phyloP scores from a whole-genome alignment of 106 monocot genomes.

The Apostasia ramifera region DNA sequence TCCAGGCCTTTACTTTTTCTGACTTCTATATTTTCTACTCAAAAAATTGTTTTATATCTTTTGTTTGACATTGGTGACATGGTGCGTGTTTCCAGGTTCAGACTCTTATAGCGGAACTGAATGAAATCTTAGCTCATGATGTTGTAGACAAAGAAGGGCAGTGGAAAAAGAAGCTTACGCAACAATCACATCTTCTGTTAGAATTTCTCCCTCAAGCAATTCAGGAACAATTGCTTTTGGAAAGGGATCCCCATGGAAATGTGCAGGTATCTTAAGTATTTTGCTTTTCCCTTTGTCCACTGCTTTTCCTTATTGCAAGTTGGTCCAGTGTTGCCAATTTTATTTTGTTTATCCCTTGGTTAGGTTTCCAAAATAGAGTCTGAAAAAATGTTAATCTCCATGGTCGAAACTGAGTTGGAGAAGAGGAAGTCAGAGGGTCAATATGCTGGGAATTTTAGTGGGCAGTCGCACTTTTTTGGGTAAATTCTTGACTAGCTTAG shows the following conservation, averaged over 20 bases:
- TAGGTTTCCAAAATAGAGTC: slow-evolving; percentile 98
- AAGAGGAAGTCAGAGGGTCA: slow-evolving; percentile 55
- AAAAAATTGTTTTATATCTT: no score
- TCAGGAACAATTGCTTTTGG: slow-evolving; percentile 85
- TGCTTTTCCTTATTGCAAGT: not conserved
- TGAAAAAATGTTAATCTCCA: slow-evolving; percentile 87
- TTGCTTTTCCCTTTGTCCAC: no score
- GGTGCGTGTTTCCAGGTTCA: slow-evolving; percentile 56
- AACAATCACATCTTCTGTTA: slow-evolving; percentile 62
- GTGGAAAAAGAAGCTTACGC: slow-evolving; percentile 82
- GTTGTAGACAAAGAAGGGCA: slow-evolving; percentile 75
- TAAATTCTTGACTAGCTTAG: slow-evolving; percentile 5
- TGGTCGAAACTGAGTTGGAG: slow-evolving; percentile 93
- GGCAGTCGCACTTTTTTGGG: slow-evolving; percentile 95
- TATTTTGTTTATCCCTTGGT: not conserved
- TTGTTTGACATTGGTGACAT: not conserved
- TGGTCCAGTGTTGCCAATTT: not conserved
- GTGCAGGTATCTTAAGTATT: slow-evolving; percentile 53
- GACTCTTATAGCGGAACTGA: slow-evolving; percentile 83
- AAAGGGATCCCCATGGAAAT: slow-evolving; percentile 98
- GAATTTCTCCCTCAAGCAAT: slow-evolving; percentile 90
- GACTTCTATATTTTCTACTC: no score
- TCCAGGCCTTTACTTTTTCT: no score
- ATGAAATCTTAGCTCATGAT: slow-evolving; percentile 91
- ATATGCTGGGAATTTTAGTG: slow-evolving; percentile 70